Base-by-base conservation (phyloP, 2,329 filamentous ascomycete genomes). In the Zymoseptoria pseudotritici region DNA sequence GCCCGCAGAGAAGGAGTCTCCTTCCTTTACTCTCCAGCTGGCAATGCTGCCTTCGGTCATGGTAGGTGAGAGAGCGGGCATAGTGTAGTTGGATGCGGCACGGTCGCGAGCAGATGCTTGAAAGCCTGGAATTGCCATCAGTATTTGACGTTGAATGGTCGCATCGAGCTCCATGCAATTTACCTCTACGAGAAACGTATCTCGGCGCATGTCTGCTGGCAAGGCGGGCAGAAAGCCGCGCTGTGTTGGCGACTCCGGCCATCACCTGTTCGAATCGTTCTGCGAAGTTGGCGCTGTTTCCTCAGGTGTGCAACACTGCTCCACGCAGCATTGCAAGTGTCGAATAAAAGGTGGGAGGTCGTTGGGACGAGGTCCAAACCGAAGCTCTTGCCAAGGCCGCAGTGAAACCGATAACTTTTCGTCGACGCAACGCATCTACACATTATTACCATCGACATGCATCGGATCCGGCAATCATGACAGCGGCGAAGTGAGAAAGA, bases 31-130 rank as follows among this genome's bases (percentile, higher is more conserved):
- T 75, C 86, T 88, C 91, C 91, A 96, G 63, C 77, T 84, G 54
- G 89, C 83, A 71, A 96, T 95, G 76, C 91, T 94, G 63, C 91
- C 91, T 77, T 96, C 91, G 63, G 90, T 96, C 91, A 96, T 96
- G 59, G 91, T 96, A 58, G 91, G 91, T 63, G 90, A 95, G 64
- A 96, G 83, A 50, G 91, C 91, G 24, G 91, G 91, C 91, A 96
- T 96, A 58, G 86, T 89, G 77, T 95, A 91, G 77, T 92, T 94
- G 65, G 91, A 87, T 22, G 90, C 91, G 55, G 88, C 90, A 68
- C 87, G 81, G 69, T 66, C 58, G 50, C 67, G 63, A 31, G 65
- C 59, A 10, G 66, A 67, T 50, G 64, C 59, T 36, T 64, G 62
- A 59, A 72, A 71, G 54, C 62, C 70, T 71, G 57, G 6, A 5